These are phyloP conservation scores for Cladosporium colombiae DNA, from an alignment of 2,329 filamentous ascomycete species.

Conservation along the genomic window DNA sequence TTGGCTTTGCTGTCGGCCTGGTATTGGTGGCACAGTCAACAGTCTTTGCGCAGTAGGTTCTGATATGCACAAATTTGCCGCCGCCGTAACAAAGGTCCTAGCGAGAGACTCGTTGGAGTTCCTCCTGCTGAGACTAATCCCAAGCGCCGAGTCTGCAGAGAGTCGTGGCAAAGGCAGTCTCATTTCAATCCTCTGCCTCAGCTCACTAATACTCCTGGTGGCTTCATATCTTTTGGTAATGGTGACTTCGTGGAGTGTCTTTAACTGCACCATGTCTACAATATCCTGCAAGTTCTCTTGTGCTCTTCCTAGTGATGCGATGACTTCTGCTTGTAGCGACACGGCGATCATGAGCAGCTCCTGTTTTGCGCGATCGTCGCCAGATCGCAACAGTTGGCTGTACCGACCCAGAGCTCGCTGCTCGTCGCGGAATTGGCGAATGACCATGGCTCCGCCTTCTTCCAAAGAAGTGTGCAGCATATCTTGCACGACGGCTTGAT, in stretches of 20 bases:
- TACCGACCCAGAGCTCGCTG: constrained; percentile 38
- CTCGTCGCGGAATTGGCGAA: constrained; percentile 41
- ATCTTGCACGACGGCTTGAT: constrained; percentile 36
- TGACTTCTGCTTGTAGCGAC: constrained; percentile 10
- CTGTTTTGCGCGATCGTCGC: constrained; percentile 30
- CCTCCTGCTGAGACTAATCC: constrained; percentile 7
- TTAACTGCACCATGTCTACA: constrained; percentile 7
- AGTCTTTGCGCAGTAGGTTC: neutral
- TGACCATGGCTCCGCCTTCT: constrained; percentile 42
- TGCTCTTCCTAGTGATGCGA: constrained; percentile 1
- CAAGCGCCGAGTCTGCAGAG: constrained; percentile 3
- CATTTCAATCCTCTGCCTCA: constrained; percentile 13
- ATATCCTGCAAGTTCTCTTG: constrained; percentile 8
- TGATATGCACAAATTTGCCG: constrained; percentile 1
- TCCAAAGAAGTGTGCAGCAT: constrained; percentile 42
- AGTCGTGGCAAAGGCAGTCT: constrained; percentile 4
- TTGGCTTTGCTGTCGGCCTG: neutral
- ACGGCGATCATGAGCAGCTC: constrained; percentile 14
- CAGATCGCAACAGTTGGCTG: constrained; percentile 38
- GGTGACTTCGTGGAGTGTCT: constrained; percentile 3
- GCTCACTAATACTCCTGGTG: constrained; percentile 2
- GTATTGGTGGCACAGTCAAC: constrained; percentile 1
- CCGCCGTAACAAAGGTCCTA: constrained; percentile 9
- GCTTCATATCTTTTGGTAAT: constrained; percentile 9
- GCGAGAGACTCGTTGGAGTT: constrained; percentile 10